Evolutionary conservation across 1,139 yeast species (phyloP), one percentile per base, ranked within the genome.

Genomic region (Blastobotrys elegans): DNA sequence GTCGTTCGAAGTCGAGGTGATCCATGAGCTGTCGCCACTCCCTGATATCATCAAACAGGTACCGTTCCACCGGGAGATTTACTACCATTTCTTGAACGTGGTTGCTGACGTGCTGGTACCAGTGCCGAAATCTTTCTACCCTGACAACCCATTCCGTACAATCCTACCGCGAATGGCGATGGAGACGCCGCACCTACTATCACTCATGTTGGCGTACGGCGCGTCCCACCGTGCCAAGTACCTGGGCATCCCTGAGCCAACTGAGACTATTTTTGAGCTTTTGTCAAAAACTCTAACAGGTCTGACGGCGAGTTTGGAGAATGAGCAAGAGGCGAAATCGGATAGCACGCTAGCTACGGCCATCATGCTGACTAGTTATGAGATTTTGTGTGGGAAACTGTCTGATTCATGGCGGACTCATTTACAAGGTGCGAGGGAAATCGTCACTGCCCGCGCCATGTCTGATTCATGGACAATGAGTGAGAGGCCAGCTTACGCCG

Each of bases 151-250:
- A 0, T 84, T 84, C 65, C 75, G 75, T 51, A 74, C 75, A 6
- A 65, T 83, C 4, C 63, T 85, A 16, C 92, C 94, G 0, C 78
- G 77, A 53, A 74, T 85, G 77, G 90, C 94, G 0, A 70, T 82
- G 73, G 71, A 74, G 17, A 76, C 85, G 0, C 68, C 69, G 11
- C 70, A 68, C 14, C 65, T 85, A 11, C 65, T 84, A 54, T 74
- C 85, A 1, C 69, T 84, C 1, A 60, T 84, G 18, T 66, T 84
- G 33, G 90, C 92, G 1, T 82, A 80, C 61, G 80, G 89, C 1
- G 81, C 87, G 0, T 68, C 75, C 3, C 79, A 82, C 51, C 69
- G 63, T 27, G 60, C 62, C 4, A 52, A 56, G 33, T 56, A 50
- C 57, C 68, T 48, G 58, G 67, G 46, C 61, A 73, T 30, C 52